Evolutionary conservation across 306 rosid species (phyloP), one percentile per base, ranked within the genome.

Genomic region (Vigna angularis): DNA sequence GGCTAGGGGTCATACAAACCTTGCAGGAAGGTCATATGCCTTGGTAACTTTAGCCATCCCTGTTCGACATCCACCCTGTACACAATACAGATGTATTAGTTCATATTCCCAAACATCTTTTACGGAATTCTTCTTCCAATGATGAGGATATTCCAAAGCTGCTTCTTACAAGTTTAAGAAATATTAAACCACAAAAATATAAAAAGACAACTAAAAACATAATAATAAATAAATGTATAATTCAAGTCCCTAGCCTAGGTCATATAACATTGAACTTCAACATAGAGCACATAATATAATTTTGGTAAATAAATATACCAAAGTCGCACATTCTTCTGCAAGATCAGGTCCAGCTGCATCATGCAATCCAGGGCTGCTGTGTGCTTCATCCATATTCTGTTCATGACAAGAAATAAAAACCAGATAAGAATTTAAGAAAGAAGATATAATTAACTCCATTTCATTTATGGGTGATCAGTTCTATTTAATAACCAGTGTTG

Each of bases 281-380:
- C 48, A 76, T 38, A 20, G 55, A 57, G 71, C 58, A 49, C n/a
- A 68, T 45, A 40, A 49, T 36, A 80, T 9, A 40, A 12, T 78
- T 71, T 50, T 38, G n/a, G 34, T 36, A 84, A 78, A 30, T 51
- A 77, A 76, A 82, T 20, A 63, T 88, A 96, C 99, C 97, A 90
- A 72, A 59, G 93, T 66, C 32, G 92, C 90, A 84, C 98, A 96
- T 85, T 96, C 99, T 88, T 96, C 99, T 22, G 90, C 90, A 79
- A 96, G 98, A 81, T 90, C 94, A 79, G 97, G 98, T 85, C 99
- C 99, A 77, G 99, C 98, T 17, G 98, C 98, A 67, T 93, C 93
- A 84, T 93, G 98, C 87, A 93, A 77, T 20, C 98, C 99, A 40
- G 93, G 87, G 83, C 98, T 96, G 86, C 99, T 93, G 85, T 93